phyloP scores from a whole-genome alignment of 306 rosid genomes.

The Rubus idaeus region DNA sequence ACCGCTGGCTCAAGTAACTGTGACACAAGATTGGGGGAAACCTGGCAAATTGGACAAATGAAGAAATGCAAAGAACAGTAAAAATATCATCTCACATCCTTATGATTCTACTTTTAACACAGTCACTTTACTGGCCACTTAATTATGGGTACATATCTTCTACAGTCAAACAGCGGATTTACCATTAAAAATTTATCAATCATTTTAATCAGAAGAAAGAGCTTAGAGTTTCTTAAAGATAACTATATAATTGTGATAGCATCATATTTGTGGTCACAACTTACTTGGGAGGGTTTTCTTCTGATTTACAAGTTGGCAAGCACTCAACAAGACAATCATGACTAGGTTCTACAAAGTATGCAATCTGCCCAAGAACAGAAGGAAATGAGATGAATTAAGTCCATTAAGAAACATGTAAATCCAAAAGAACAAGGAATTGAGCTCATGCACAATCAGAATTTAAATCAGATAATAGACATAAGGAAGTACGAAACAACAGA shows the following conservation, averaged over 20 bases:
- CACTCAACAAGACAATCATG: conserved; percentile 86
- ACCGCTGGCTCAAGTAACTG: conserved; percentile 68
- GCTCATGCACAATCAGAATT: too few relatives aligned
- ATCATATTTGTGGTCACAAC: conserved; percentile 18
- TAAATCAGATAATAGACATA: too few relatives aligned
- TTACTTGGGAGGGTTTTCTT: conserved; percentile 79
- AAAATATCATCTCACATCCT: not conserved
- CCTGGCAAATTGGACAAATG: conserved; percentile 36
- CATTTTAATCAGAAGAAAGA: not conserved
- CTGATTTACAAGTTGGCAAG: conserved; percentile 87
- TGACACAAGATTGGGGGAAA: conserved; percentile 69
- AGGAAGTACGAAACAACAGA: too few relatives aligned
- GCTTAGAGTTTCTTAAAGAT: not conserved
- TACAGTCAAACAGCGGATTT: not conserved
- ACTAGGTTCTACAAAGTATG: conserved; percentile 79
- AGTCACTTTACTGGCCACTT: not conserved
- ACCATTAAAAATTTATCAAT: not conserved
- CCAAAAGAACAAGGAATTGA: too few relatives aligned
- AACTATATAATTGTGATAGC: not conserved
- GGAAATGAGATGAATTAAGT: conserved; percentile 9
- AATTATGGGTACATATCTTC: not conserved
- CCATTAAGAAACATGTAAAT: not conserved
- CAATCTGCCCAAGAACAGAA: conserved; percentile 56
- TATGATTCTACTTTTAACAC: not conserved
- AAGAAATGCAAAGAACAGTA: not conserved